Percentiles rank a stretch among this genome's conserved stretches.
phyloP scores from a whole-genome alignment of 2,329 filamentous ascomycete genomes.

The Cytospora schulzeri region DNA sequence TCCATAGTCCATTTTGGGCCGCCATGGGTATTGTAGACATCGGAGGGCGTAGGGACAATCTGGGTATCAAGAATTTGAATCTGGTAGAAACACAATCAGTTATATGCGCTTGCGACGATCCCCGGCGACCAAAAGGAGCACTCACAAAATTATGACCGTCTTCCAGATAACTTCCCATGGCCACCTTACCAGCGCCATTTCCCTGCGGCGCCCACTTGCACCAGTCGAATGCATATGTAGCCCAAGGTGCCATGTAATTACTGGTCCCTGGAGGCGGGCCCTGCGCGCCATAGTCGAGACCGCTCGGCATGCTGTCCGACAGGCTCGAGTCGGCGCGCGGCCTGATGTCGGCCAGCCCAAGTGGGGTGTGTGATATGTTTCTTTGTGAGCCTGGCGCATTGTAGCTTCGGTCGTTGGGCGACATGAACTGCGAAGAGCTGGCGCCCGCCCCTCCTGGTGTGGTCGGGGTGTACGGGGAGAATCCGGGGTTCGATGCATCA shows the following conservation, averaged over 20 bases:
- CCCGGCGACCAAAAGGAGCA: slow-evolving; percentile 25
- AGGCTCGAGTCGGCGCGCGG: slow-evolving; percentile 82
- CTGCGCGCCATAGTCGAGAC: slow-evolving; percentile 65
- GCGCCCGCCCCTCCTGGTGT: slow-evolving; percentile 63
- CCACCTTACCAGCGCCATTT: slow-evolving; percentile 85
- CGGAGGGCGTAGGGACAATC: slow-evolving; percentile 68
- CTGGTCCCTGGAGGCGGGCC: slow-evolving; percentile 72
- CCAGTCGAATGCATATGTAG: slow-evolving; percentile 97
- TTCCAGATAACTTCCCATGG: slow-evolving; percentile 93
- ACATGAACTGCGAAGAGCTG: slow-evolving; percentile 64
- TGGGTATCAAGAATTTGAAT: slow-evolving; percentile 97
- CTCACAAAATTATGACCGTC: slow-evolving; percentile 96
- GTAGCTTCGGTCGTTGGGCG: slow-evolving; percentile 59
- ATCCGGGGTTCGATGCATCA: slow-evolving; percentile 49
- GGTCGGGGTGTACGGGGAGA: slow-evolving; percentile 61
- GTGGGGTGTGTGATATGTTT: slow-evolving; percentile 76
- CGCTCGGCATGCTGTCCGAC: slow-evolving; percentile 68
- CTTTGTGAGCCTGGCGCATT: slow-evolving; percentile 60
- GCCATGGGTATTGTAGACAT: slow-evolving; percentile 66
- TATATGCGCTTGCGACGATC: neutral
- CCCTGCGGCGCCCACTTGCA: slow-evolving; percentile 92
- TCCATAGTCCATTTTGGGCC: slow-evolving; percentile 77
- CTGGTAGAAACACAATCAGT: slow-evolving; percentile 46
- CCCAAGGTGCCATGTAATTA: slow-evolving; percentile 93
- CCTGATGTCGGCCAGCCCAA: slow-evolving; percentile 89